These are phyloP conservation scores for Nitzschia sp. DNA, from an alignment of 108 stramenopile genomes.

Conservation along the genomic window DNA sequence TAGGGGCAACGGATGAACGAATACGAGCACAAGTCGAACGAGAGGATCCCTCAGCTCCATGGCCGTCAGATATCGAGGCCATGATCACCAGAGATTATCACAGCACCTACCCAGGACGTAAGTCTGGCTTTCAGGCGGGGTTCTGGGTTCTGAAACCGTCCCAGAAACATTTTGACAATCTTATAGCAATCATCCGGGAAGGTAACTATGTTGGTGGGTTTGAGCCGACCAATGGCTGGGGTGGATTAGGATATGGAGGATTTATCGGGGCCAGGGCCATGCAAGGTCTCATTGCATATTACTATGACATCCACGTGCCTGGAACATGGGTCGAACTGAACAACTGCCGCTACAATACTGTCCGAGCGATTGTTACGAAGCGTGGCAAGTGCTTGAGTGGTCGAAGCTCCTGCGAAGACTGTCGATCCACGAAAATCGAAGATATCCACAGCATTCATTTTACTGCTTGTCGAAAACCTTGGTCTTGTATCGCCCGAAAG, in stretches of 20 bases:
- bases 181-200: slow-evolving; percentile 72
- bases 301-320: slow-evolving; percentile 62
- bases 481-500: slow-evolving; percentile 62
- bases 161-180: slow-evolving; percentile 64
- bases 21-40: slow-evolving; percentile 29
- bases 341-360: slow-evolving; percentile 83
- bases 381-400: slow-evolving; percentile 51
- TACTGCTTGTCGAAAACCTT: slow-evolving; percentile 91
- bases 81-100: slow-evolving; percentile 76
- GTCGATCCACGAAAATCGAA: slow-evolving; percentile 41
- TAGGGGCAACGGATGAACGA: slow-evolving; percentile 32
- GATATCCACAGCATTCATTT: slow-evolving; percentile 84
- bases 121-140: slow-evolving; percentile 87
- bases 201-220: slow-evolving; percentile 71
- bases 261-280: slow-evolving; percentile 75
- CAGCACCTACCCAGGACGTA: slow-evolving; percentile 42
- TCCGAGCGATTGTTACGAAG: slow-evolving; percentile 42
- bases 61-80: slow-evolving; percentile 36
- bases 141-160: slow-evolving; percentile 87
- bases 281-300: slow-evolving; percentile 72
- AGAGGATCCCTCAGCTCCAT: slow-evolving; percentile 3
- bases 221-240: slow-evolving; percentile 48
- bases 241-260: slow-evolving; percentile 73
- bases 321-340: slow-evolving; percentile 69
- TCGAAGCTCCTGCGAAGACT: slow-evolving; percentile 63